A percentile compares a stretch with the other conserved stretches of the same genome.
These are phyloP conservation scores for Fusarium nodosum DNA, from an alignment of 2,329 filamentous ascomycete species.

Conservation along the genomic window DNA sequence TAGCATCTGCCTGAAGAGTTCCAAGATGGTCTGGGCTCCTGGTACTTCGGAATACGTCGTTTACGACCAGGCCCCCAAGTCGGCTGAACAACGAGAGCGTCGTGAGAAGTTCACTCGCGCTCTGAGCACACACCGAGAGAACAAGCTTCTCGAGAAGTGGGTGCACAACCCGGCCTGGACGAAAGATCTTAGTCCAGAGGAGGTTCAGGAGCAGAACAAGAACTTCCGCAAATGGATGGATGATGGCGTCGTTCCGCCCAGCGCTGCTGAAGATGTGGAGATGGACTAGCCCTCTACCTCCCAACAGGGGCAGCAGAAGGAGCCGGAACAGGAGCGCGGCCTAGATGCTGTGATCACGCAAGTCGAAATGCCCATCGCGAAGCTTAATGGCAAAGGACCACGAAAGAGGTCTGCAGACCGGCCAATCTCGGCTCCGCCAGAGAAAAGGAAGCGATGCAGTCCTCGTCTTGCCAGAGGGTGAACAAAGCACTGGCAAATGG, in stretches of 20 bases:
- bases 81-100: slow-evolving; percentile 72
- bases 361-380: background rate
- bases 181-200: slow-evolving; percentile 82
- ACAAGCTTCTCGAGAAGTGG: slow-evolving; percentile 81
- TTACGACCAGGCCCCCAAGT: slow-evolving; percentile 77
- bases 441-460: slow-evolving; percentile 24
- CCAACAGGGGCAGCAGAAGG: slow-evolving; percentile 17
- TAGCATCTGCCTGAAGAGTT: slow-evolving; percentile 81
- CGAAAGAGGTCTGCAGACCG: slow-evolving; percentile 21
- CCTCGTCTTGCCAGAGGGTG: slow-evolving; percentile 11
- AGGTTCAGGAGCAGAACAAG: slow-evolving; percentile 80
- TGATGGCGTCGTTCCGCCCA: slow-evolving; percentile 60
- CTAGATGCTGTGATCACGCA: background rate
- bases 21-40: slow-evolving; percentile 82
- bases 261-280: slow-evolving; percentile 52
- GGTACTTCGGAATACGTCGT: slow-evolving; percentile 78
- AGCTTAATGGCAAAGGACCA: slow-evolving; percentile 1
- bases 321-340: slow-evolving; percentile 4
- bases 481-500: slow-evolving; percentile 3
- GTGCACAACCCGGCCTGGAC: slow-evolving; percentile 86
- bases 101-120: slow-evolving; percentile 66
- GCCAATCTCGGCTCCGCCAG: background rate
- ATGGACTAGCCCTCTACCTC: slow-evolving; percentile 49
- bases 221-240: slow-evolving; percentile 68
- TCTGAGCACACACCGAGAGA: slow-evolving; percentile 72